Evolutionary conservation across 768 basidiomycete species (phyloP).

Genomic region (Mycena galericulata): DNA sequence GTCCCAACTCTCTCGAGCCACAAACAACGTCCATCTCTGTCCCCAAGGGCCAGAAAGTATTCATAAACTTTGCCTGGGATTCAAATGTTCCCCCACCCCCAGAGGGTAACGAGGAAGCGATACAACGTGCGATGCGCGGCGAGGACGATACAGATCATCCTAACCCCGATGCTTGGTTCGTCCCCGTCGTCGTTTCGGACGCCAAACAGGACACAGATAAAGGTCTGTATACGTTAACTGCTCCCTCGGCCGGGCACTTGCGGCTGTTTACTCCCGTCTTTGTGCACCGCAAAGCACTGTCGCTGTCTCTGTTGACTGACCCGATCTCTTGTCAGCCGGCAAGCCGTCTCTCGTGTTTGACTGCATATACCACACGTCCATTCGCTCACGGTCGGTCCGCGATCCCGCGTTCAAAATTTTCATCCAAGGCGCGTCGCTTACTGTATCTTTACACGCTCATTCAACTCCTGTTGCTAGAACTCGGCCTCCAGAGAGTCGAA

Average conservation of each 20-base stretch:
- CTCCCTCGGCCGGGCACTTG: not conserved
- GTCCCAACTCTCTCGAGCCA: constrained; percentile 45
- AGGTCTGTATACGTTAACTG: constrained; percentile 54
- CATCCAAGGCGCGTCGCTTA: constrained; percentile 66
- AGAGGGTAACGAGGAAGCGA: constrained; percentile 65
- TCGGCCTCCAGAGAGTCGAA: constrained; percentile 77
- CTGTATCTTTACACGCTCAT: constrained; percentile 17
- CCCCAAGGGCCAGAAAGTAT: constrained; percentile 69
- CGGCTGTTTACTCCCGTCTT: not conserved
- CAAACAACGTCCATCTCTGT: constrained; percentile 46
- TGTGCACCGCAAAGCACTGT: constrained; percentile 12
- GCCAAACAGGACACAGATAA: constrained; percentile 74
- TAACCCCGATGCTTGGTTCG: constrained; percentile 62
- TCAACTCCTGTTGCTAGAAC: constrained; percentile 57
- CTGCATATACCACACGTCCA: constrained; percentile 69
- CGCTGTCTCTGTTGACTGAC: not conserved
- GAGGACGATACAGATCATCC: constrained; percentile 53
- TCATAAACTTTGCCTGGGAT: constrained; percentile 83
- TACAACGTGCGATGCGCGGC: constrained; percentile 69
- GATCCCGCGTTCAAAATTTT: constrained; percentile 77
- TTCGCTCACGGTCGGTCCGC: constrained; percentile 69
- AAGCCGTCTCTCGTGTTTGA: constrained; percentile 80
- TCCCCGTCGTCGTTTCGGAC: constrained; percentile 81
- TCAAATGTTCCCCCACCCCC: constrained; percentile 76
- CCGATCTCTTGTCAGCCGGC: constrained; percentile 62